phyloP scores from a whole-genome alignment of 148 eudicot species.

The Rhododendron mucronatum region DNA sequence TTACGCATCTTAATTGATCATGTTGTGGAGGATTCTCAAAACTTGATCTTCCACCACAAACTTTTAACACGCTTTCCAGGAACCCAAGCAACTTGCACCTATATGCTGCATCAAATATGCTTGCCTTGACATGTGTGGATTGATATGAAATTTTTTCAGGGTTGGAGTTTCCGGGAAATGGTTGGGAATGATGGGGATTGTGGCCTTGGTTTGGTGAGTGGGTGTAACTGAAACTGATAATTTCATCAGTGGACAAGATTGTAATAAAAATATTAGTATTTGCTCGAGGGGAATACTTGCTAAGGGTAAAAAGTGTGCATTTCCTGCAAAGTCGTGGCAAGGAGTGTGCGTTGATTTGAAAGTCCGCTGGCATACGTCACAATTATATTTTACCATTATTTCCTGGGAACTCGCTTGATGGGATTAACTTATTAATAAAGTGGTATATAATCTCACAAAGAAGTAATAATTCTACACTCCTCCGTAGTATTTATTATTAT shows the following conservation, averaged over 20 bases:
- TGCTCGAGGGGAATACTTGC: background rate
- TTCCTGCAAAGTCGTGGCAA: too few relatives aligned
- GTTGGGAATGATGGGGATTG: background rate
- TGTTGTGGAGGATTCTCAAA: background rate
- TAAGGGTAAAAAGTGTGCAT: background rate
- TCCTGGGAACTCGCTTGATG: too few relatives aligned
- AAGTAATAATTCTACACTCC: too few relatives aligned
- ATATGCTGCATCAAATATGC: background rate
- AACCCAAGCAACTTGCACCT: background rate
- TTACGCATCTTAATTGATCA: too few relatives aligned
- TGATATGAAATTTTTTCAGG: background rate
- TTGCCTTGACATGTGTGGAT: background rate
- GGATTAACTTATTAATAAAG: too few relatives aligned
- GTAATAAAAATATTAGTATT: background rate
- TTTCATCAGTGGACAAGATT: background rate
- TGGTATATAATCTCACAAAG: too few relatives aligned
- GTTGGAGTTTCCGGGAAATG: background rate
- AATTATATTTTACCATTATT: too few relatives aligned
- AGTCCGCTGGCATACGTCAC: too few relatives aligned
- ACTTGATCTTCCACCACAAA: background rate
- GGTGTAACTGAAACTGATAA: background rate
- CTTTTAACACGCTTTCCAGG: background rate
- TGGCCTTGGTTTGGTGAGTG: background rate
- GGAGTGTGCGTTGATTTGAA: too few relatives aligned
- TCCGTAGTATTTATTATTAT: too few relatives aligned